Evolutionary conservation across 352 stramenopile species (phyloP).

Genomic region (Elongisporangium undulatum): DNA sequence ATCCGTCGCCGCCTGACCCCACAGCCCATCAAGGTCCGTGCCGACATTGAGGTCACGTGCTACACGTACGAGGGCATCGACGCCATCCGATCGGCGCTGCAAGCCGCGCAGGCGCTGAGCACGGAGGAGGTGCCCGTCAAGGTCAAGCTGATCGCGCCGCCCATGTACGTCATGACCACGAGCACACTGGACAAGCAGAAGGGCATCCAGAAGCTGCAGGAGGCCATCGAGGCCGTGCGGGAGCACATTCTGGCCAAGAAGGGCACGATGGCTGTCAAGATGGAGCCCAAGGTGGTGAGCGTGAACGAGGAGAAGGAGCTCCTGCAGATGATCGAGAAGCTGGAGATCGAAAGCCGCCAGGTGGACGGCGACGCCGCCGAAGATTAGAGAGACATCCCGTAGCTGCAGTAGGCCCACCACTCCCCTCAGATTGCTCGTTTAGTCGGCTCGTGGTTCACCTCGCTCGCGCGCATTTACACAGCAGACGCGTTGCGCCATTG

Average conservation of each 20-base stretch:
- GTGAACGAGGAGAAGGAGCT: conserved; percentile 99
- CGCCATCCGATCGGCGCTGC: conserved; percentile 96
- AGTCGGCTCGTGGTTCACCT: neutral
- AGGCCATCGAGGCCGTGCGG: conserved; percentile 94
- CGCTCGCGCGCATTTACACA: neutral
- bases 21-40: conserved; percentile 99
- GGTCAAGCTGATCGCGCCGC: conserved; percentile 99
- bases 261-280: conserved; percentile 96
- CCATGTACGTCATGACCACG: conserved; percentile 99
- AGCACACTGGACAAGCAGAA: conserved; percentile 98
- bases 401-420: neutral
- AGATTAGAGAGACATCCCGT: conserved; percentile 51
- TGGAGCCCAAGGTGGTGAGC: conserved; percentile 98
- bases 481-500: neutral
- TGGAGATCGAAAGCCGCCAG: conserved; percentile 98
- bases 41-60: conserved; percentile 99
- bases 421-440: neutral
- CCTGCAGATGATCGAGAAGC: conserved; percentile 98
- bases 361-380: conserved; percentile 97
- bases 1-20: conserved; percentile 96
- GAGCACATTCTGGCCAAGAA: conserved; percentile 95
- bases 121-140: conserved; percentile 93
- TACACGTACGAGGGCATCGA: conserved; percentile 99
- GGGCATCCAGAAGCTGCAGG: conserved; percentile 95
- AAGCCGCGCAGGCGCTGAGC: conserved; percentile 80